phyloP scores from a whole-genome alignment of 2,329 filamentous ascomycete genomes.

The Aspergillus amoenus region DNA sequence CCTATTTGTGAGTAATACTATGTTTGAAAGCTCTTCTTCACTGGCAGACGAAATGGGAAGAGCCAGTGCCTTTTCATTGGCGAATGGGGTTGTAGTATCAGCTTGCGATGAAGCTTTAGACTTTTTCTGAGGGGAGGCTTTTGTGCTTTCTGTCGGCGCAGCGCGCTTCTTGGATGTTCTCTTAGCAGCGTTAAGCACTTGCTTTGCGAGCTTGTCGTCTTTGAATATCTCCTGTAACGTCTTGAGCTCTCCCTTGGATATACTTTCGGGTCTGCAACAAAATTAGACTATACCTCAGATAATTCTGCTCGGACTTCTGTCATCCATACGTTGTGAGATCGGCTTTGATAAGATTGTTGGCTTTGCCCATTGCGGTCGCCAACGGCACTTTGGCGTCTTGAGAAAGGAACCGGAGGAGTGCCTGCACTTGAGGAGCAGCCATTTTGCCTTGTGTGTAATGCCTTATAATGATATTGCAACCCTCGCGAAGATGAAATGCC shows the following conservation, averaged over 20 bases:
- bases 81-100: constrained; percentile 25
- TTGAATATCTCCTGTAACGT: constrained; percentile 44
- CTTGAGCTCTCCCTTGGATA: constrained; percentile 50
- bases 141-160: constrained; percentile 34
- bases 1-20: constrained; percentile 69
- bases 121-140: constrained; percentile 39
- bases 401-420: constrained; percentile 57
- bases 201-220: constrained; percentile 57
- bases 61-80: constrained; percentile 34
- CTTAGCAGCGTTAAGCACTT: constrained; percentile 59
- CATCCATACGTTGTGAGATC: constrained; percentile 42
- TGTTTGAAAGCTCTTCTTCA: constrained; percentile 59
- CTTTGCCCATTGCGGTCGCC: constrained; percentile 54
- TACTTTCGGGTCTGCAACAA: constrained; percentile 35
- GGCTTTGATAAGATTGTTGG: constrained; percentile 54
- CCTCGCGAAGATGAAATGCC: background rate
- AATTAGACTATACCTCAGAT: constrained; percentile 10
- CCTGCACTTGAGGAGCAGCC: constrained; percentile 35
- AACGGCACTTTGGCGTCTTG: constrained; percentile 59
- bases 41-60: constrained; percentile 37
- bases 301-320: background rate
- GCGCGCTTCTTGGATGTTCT: constrained; percentile 55
- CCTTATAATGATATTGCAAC: background rate
- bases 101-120: constrained; percentile 24
- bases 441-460: constrained; percentile 8